Evolutionary conservation across 768 basidiomycete genomes (phyloP).

Genomic region (Rhizopogon vesiculosus): DNA sequence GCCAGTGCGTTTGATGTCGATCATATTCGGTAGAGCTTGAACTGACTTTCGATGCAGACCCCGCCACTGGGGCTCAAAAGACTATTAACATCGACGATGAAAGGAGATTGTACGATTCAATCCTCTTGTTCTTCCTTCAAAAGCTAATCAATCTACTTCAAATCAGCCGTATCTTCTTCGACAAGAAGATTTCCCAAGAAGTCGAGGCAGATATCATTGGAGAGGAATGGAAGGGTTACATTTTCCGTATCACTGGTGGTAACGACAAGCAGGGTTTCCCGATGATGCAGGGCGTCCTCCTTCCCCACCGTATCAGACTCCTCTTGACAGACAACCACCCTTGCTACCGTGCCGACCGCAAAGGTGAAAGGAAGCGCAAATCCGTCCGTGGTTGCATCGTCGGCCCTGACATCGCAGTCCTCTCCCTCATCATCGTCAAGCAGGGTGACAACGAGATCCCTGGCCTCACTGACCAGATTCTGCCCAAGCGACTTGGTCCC

Average conservation of each 20-base stretch:
- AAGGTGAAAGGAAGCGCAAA: constrained; percentile 97
- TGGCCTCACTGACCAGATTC: constrained; percentile 85
- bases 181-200: constrained; percentile 96
- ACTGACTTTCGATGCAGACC: constrained; percentile 49
- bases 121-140: neutral
- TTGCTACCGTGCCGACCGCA: constrained; percentile 90
- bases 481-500: constrained; percentile 94
- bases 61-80: constrained; percentile 97
- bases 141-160: neutral
- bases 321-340: constrained; percentile 96
- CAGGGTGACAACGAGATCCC: constrained; percentile 89
- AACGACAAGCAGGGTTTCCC: constrained; percentile 99
- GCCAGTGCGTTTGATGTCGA: constrained; percentile 62
- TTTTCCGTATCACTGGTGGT: constrained; percentile 95
- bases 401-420: constrained; percentile 92
- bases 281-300: constrained; percentile 98
- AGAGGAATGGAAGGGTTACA: constrained; percentile 95
- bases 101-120: constrained; percentile 63
- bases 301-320: constrained; percentile 89
- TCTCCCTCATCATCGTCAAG: constrained; percentile 93
- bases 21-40: constrained; percentile 4
- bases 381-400: constrained; percentile 98
- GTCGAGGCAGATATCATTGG: constrained; percentile 87
- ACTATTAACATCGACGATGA: constrained; percentile 93
- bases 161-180: constrained; percentile 89